Conservation (phyloP, 148 eudicot genomes). For the Rhododendron henanense region DNA sequence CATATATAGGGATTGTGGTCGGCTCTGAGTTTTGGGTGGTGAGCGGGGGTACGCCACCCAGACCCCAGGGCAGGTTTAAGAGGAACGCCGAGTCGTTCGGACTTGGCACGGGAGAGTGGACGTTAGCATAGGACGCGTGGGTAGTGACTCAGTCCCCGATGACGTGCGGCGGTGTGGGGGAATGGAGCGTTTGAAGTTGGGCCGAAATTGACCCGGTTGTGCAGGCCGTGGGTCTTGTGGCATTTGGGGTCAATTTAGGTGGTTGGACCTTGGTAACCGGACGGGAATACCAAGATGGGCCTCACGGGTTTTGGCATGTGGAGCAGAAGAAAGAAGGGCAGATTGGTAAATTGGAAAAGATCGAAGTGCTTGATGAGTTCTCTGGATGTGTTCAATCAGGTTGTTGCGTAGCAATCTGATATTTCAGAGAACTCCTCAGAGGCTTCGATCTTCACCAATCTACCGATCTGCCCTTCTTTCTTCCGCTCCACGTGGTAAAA, state of each 20-base stretch:
- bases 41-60: constrained; percentile 18
- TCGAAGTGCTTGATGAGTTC: no score
- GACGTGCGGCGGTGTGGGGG: constrained; percentile 24
- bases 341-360: no score
- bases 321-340: no score
- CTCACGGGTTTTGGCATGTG: constrained; percentile 26
- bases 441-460: no score
- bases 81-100: constrained; percentile 38
- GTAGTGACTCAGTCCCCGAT: constrained; percentile 41
- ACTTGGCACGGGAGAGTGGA: constrained; percentile 34
- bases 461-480: no score
- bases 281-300: constrained; percentile 37
- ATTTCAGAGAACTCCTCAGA: no score
- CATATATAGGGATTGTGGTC: no score
- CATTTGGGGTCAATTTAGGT: constrained; percentile 47
- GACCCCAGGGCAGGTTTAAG: constrained; percentile 44
- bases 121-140: constrained; percentile 47
- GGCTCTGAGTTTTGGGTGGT: no score
- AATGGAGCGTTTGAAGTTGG: constrained; percentile 39
- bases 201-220: constrained; percentile 12
- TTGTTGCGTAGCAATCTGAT: no score
- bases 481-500: constrained; percentile 28
- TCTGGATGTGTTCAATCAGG: no score
- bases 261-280: constrained; percentile 42
- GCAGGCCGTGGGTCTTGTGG: constrained; percentile 29